A percentile compares a stretch with the other conserved stretches of the same genome.
These are phyloP conservation scores for Gossypium davidsonii DNA, from an alignment of 441 rosid species.

Conservation along the genomic window DNA sequence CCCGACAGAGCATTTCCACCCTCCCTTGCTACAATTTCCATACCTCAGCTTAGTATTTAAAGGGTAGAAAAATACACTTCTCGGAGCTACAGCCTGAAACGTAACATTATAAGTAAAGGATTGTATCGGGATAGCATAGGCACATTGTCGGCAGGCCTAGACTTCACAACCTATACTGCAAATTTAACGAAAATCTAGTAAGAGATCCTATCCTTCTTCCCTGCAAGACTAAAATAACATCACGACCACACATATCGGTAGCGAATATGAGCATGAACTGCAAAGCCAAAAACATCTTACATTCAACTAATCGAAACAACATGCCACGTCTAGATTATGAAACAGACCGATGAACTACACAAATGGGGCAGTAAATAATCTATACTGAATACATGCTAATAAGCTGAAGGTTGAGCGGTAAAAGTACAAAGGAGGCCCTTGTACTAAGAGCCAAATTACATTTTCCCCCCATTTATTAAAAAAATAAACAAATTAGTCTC, in stretches of 20 bases:
- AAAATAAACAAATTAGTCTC: too few species aligned
- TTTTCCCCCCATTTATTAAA: too few species aligned
- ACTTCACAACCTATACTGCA: background rate
- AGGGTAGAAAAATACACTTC: background rate
- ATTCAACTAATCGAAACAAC: background rate
- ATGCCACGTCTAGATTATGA: background rate
- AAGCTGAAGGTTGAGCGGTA: too few species aligned
- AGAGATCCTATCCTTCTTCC: background rate
- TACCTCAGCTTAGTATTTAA: slow-evolving; percentile 9
- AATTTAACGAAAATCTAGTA: background rate
- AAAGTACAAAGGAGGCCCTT: too few species aligned
- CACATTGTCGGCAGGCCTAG: background rate
- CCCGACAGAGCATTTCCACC: slow-evolving; percentile 59
- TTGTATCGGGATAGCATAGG: background rate
- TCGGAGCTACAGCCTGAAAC: background rate
- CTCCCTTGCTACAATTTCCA: slow-evolving; percentile 64
- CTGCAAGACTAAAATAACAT: background rate
- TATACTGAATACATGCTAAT: too few species aligned
- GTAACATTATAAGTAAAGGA: background rate
- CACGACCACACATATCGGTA: background rate
- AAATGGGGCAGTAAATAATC: too few species aligned
- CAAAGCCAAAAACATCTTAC: background rate
- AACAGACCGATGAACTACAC: too few species aligned
- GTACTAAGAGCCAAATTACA: too few species aligned
- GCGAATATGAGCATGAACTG: background rate